Percentiles rank a stretch among this genome's conserved stretches.
These are phyloP conservation scores for Penicillium arizonense DNA, from an alignment of 495 filamentous ascomycete species.

Conservation along the genomic window DNA sequence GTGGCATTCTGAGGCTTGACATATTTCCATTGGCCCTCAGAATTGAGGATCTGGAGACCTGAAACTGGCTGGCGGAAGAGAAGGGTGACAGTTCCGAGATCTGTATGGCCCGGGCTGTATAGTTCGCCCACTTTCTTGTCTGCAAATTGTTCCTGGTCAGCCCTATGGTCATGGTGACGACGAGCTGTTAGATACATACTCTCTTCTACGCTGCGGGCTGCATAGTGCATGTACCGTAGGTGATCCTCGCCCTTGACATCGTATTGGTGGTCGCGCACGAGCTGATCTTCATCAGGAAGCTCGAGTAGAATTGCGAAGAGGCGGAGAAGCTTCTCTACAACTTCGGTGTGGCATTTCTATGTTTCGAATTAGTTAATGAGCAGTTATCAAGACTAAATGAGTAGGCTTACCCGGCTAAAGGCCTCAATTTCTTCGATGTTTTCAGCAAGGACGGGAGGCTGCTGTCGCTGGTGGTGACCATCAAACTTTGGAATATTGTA, in stretches of 20 bases:
- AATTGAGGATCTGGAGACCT: constrained; percentile 44
- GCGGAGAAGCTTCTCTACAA: constrained; percentile 50
- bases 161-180: no score
- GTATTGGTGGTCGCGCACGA: constrained; percentile 47
- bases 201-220: constrained; percentile 38
- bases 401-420: constrained; percentile 37
- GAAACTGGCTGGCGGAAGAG: constrained; percentile 50
- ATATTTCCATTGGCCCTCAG: constrained; percentile 39
- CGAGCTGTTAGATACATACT: constrained; percentile 2
- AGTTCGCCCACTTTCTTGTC: constrained; percentile 32
- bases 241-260: constrained; percentile 48
- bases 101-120: constrained; percentile 37
- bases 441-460: constrained; percentile 34
- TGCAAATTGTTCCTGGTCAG: no score
- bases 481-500: constrained; percentile 55
- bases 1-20: constrained; percentile 45
- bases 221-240: constrained; percentile 54
- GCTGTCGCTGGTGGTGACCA: constrained; percentile 38
- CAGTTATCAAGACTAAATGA: not conserved
- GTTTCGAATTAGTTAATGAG: not conserved
- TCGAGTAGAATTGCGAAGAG: constrained; percentile 52
- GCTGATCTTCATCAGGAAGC: constrained; percentile 48
- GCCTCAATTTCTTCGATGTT: constrained; percentile 35
- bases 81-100: constrained; percentile 41
- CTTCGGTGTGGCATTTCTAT: constrained; percentile 48